Evolutionary conservation across 2,329 filamentous ascomycete species (phyloP).

Genomic region (Colletotrichum endophyticum): DNA sequence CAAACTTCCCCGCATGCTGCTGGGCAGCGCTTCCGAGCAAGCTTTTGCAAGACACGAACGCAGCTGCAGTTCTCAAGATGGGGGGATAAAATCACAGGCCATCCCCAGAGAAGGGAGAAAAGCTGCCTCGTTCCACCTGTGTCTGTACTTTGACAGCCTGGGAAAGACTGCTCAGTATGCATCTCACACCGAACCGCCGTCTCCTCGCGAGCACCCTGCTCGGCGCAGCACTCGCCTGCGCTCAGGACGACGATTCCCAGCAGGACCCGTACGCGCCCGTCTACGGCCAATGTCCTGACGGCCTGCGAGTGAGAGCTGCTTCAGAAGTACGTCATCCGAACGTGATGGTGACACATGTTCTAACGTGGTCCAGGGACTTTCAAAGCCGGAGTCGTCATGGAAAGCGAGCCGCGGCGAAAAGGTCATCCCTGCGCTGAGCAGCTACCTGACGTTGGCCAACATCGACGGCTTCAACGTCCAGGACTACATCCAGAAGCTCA

Average conservation of each 20-base stretch:
- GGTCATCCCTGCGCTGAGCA: constrained; percentile 23
- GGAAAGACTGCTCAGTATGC: not conserved
- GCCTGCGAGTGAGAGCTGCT: not conserved
- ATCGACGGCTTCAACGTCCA: constrained; percentile 26
- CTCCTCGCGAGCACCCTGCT: not conserved
- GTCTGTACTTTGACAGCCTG: not conserved
- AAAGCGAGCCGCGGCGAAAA: constrained; percentile 20
- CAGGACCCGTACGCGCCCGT: constrained; percentile 12
- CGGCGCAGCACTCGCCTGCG: not conserved
- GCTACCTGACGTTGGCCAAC: constrained; percentile 26
- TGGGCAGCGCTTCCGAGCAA: not conserved
- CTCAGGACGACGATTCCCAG: not conserved
- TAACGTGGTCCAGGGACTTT: constrained; percentile 23
- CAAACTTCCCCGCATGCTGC: not conserved
- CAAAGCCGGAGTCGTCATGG: constrained; percentile 26
- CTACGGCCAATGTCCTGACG: constrained; percentile 2
- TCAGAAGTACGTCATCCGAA: not conserved
- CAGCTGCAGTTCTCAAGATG: not conserved
- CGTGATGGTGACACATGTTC: not conserved
- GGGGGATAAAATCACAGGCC: not conserved
- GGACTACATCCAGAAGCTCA: constrained; percentile 25
- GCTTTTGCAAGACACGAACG: not conserved
- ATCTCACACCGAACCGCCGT: not conserved
- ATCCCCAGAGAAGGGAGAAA: not conserved
- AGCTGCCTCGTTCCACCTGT: too few relatives aligned